Evolutionary conservation across 192 early-diverging fungal species (phyloP).

Genomic region (Podila epicladia): DNA sequence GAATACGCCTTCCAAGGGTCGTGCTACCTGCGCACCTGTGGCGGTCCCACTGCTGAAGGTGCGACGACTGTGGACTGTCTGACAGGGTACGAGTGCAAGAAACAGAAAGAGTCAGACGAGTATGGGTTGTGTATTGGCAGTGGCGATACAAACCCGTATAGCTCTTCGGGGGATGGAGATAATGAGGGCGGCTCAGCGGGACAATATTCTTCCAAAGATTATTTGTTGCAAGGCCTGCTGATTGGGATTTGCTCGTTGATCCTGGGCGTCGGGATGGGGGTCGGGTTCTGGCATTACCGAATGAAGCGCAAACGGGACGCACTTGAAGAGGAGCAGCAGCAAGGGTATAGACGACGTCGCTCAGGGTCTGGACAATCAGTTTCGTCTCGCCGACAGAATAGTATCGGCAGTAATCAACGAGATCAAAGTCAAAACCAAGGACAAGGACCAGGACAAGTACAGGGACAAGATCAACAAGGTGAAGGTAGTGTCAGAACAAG

Average conservation of each 20-base stretch:
- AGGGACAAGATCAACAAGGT: too few species aligned
- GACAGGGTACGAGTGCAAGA: constrained; percentile 8
- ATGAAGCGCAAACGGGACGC: neutral
- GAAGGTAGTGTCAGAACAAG: neutral
- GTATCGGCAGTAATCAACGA: neutral
- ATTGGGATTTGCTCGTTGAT: constrained; percentile 21
- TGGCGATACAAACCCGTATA: constrained; percentile 4
- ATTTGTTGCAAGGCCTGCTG: constrained; percentile 26
- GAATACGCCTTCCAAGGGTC: constrained; percentile 22
- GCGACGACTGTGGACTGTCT: constrained; percentile 7
- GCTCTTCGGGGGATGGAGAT: neutral
- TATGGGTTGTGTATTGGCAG: constrained; percentile 20
- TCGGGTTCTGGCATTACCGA: constrained; percentile 33
- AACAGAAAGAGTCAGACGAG: neutral
- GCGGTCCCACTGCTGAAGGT: neutral
- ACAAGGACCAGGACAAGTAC: too few species aligned
- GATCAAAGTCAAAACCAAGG: too few species aligned
- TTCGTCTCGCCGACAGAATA: neutral
- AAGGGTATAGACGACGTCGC: too few species aligned
- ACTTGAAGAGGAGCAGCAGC: too few species aligned
- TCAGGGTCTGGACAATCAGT: too few species aligned
- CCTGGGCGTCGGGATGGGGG: constrained; percentile 22
- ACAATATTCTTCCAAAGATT: constrained; percentile 16
- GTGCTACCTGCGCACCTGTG: constrained; percentile 33
- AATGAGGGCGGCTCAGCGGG: neutral